Evolutionary conservation across 805 yeast species (phyloP).

Genomic region (Metschnikowia drakensbergensis): DNA sequence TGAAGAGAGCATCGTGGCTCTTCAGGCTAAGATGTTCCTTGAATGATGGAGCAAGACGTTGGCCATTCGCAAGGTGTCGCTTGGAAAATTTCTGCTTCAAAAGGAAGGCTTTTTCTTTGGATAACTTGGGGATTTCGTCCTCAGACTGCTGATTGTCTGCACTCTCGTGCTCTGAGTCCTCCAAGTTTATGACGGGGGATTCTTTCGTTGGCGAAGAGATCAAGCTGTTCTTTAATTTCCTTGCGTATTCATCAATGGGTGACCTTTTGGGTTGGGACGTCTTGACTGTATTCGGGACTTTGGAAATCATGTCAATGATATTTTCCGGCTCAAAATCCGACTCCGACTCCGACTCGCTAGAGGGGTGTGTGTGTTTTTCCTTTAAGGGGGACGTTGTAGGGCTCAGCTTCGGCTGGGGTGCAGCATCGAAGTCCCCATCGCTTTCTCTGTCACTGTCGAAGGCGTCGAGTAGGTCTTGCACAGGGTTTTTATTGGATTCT

Average conservation of each 20-base stretch:
- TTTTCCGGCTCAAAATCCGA: conserved; percentile 10
- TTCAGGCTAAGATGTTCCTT: conserved; percentile 3
- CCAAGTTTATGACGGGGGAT: conserved; percentile 22
- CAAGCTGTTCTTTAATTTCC: conserved; percentile 26
- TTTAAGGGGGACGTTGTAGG: conserved; percentile 33
- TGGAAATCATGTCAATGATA: conserved; percentile 11
- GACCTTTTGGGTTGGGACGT: conserved; percentile 8
- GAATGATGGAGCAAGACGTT: conserved; percentile 2
- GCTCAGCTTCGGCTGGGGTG: conserved; percentile 20
- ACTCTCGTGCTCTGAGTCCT: conserved; percentile 26
- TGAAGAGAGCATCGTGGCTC: conserved; percentile 27
- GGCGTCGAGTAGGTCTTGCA: conserved; percentile 30
- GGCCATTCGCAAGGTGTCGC: conserved; percentile 15
- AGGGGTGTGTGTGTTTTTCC: background rate
- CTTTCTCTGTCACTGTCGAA: conserved; percentile 25
- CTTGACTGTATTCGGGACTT: conserved; percentile 2
- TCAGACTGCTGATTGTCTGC: conserved; percentile 4
- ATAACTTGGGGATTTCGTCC: conserved; percentile 26
- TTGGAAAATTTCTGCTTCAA: conserved; percentile 32
- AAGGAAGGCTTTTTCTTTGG: conserved; percentile 31
- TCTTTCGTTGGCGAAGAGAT: conserved; percentile 24
- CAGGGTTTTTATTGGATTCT: conserved; percentile 25
- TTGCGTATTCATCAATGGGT: conserved; percentile 37
- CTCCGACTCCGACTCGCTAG: conserved; percentile 7
- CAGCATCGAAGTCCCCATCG: conserved; percentile 5